Conservation (phyloP, 2,329 filamentous ascomycete genomes). For the Phialophora chinensis region DNA sequence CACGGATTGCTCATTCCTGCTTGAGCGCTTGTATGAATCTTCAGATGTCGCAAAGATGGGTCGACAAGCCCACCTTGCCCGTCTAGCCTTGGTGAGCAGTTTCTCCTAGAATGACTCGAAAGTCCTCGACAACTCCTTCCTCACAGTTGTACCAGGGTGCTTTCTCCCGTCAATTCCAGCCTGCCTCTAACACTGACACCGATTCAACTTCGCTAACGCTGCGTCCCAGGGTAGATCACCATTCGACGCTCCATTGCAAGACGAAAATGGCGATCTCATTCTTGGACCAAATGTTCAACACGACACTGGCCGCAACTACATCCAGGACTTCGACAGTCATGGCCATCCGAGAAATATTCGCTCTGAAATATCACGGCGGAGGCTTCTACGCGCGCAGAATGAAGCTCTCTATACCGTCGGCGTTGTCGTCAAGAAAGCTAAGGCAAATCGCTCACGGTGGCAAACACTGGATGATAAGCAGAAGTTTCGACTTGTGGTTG, state of each 20-base stretch:
- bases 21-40: background rate
- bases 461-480: slow-evolving; percentile 42
- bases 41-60: slow-evolving; percentile 44
- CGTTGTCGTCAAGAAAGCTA: slow-evolving; percentile 53
- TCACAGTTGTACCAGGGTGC: background rate
- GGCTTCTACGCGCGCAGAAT: slow-evolving; percentile 56
- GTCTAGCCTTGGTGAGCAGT: slow-evolving; percentile 53
- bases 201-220: slow-evolving; percentile 12
- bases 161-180: background rate
- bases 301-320: slow-evolving; percentile 50
- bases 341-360: slow-evolving; percentile 55
- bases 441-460: slow-evolving; percentile 39
- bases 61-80: slow-evolving; percentile 52
- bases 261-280: slow-evolving; percentile 38
- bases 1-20: background rate
- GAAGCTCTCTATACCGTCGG: slow-evolving; percentile 58
- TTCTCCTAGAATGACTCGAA: slow-evolving; percentile 11
- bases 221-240: slow-evolving; percentile 35
- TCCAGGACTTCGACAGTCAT: slow-evolving; percentile 55
- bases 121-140: background rate
- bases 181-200: background rate
- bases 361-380: slow-evolving; percentile 48
- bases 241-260: slow-evolving; percentile 36
- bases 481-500: slow-evolving; percentile 47
- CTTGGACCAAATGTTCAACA: slow-evolving; percentile 36